Evolutionary conservation across 805 yeast species (phyloP), one percentile per base, ranked within the genome.

Genomic region (Candida ortonii): DNA sequence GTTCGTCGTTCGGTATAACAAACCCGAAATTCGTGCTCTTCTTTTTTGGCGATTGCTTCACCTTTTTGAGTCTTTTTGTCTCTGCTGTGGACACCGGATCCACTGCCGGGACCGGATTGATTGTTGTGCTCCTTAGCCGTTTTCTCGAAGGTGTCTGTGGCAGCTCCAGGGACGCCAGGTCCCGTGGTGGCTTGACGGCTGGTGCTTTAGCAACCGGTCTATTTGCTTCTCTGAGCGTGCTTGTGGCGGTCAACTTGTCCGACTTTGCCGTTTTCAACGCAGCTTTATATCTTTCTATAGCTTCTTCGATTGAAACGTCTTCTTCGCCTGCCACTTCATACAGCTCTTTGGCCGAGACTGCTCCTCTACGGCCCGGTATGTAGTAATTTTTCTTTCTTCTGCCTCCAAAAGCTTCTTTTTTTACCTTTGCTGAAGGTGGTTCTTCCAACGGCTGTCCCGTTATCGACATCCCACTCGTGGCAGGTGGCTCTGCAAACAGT

Each of bases 391-490:
- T 41, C 14, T 30, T 43, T 45, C 30, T 44, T 57, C 35, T 48
- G 15, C 76, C 70, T 76, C 82, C 71, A 30, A 71, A 55, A 12
- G 77, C 64, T 28, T 76, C 83, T 43, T 70, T 75, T 49, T 71
- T 75, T 22, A 74, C 62, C 49, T 74, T 80, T 3, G 66, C 58
- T 12, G 76, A 73, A 7, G 96, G 96, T 5, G 70, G 68, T n/a
- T 74, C 68, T 44, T 77, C 85, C 34, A 87, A 59, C 3, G 93
- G 82, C 25, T 77, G 66, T 2, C 96, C 96, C 0, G 90, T 80
- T 23, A 76, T 76, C 25, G 84, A 78, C 8, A 62, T 55, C 0
- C 82, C 77, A 22, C 67, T 71, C 1, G 76, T 71, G 21, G 68
- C 55, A 12, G 66, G 68, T 3, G 89, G 88, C 48, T 85, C 93